phyloP scores from a whole-genome alignment of 2,329 filamentous ascomycete species.

The Pseudogymnoascus sp. region DNA sequence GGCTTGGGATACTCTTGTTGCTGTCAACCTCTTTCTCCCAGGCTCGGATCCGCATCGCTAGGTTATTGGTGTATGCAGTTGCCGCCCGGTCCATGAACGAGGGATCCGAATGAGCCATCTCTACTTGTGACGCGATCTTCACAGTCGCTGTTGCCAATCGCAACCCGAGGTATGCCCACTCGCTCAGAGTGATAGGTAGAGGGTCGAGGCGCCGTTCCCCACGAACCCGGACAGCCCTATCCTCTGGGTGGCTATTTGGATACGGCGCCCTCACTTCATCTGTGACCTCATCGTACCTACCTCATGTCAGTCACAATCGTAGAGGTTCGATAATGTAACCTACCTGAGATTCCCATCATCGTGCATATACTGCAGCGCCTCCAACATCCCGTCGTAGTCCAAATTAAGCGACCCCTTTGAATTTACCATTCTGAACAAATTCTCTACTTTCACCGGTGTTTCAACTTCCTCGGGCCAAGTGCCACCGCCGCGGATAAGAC shows the following conservation, averaged over 20 bases:
- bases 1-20: not conserved
- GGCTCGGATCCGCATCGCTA: not conserved
- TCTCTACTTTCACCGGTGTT: not conserved
- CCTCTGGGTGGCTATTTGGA: not conserved
- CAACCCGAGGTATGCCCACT: not conserved
- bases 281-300: not conserved
- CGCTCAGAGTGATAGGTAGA: not conserved
- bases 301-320: not conserved
- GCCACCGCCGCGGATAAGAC: not conserved
- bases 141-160: not conserved
- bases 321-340: not conserved
- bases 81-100: not conserved
- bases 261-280: not conserved
- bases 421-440: not conserved
- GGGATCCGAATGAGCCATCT: not conserved
- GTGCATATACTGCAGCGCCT: not conserved
- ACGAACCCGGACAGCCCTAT: not conserved
- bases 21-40: not conserved
- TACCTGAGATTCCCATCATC: not conserved
- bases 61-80: not conserved
- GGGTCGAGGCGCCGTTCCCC: not conserved
- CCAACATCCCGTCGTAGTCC: not conserved
- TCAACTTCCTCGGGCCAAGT: not conserved
- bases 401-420: not conserved
- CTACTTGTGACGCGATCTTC: not conserved